Evolutionary conservation across 805 yeast genomes (phyloP).

Genomic region (Kodamaea leandrae): DNA sequence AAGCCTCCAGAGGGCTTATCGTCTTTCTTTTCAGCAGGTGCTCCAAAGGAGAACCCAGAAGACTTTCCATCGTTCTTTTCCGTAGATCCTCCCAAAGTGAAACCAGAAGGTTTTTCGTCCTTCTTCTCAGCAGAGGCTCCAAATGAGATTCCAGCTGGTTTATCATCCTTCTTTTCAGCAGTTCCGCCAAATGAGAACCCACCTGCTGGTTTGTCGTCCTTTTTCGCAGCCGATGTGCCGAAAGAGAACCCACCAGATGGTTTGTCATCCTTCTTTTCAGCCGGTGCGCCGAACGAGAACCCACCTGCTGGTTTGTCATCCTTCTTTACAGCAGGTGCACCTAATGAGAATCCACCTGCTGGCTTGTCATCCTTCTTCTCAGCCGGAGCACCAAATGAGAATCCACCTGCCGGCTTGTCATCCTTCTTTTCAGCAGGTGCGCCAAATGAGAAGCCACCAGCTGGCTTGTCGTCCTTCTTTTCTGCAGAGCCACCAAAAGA

Average conservation of each 20-base stretch:
- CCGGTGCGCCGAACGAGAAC: slow-evolving; percentile 9
- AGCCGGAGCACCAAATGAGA: no score
- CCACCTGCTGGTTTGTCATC: slow-evolving; percentile 8
- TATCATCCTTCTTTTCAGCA: slow-evolving; percentile 1
- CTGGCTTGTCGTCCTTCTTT: slow-evolving; percentile 2
- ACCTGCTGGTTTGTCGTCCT: slow-evolving; percentile 9
- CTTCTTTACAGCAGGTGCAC: slow-evolving; percentile 15
- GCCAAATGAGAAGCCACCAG: slow-evolving; percentile 3
- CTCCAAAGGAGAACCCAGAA: slow-evolving; percentile 16
- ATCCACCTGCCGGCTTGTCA: slow-evolving; percentile 16
- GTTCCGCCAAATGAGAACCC: neutral
- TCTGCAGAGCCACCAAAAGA: slow-evolving; percentile 23
- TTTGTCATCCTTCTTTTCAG: slow-evolving; percentile 12
- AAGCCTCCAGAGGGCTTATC: slow-evolving; percentile 10
- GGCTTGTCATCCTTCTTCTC: slow-evolving; percentile 6
- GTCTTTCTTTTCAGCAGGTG: slow-evolving; percentile 22
- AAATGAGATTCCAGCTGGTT: slow-evolving; percentile 8
- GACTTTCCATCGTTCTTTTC: slow-evolving; percentile 6
- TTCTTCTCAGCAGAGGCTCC: slow-evolving; percentile 6
- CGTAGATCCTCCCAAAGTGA: slow-evolving; percentile 13
- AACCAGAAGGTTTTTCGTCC: slow-evolving; percentile 8
- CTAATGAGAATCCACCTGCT: slow-evolving; percentile 5
- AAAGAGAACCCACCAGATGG: neutral
- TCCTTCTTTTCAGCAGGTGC: slow-evolving; percentile 18
- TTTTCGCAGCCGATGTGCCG: neutral